Evolutionary conservation across 495 filamentous ascomycete genomes (phyloP).

Genomic region (Hypoxylon rickii): DNA sequence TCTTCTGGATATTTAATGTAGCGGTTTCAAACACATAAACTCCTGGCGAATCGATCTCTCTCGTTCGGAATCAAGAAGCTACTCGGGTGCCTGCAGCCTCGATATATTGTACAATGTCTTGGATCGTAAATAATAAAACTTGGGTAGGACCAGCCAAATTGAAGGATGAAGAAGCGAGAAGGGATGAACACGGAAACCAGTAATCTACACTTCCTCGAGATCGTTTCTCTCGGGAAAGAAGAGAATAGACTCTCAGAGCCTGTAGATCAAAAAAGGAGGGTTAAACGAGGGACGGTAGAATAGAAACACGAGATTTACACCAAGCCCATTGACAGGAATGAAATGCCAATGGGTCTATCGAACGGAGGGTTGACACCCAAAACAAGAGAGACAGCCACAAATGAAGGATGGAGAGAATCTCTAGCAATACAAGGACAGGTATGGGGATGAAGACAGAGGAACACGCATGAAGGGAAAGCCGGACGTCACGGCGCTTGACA

Average conservation of each 20-base stretch:
- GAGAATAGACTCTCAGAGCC: slow-evolving; percentile 28
- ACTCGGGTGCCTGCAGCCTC: slow-evolving; percentile 19
- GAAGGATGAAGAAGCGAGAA: slow-evolving; percentile 6
- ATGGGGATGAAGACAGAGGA: neutral
- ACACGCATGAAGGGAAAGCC: neutral
- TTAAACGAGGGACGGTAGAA: slow-evolving; percentile 22
- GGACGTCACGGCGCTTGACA: slow-evolving; percentile 23
- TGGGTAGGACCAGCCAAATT: slow-evolving; percentile 26
- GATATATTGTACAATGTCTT: slow-evolving; percentile 25
- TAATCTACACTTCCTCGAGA: slow-evolving; percentile 12
- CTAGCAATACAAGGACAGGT: neutral
- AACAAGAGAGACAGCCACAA: slow-evolving; percentile 28
- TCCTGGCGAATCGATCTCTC: slow-evolving; percentile 27
- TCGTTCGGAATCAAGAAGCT: slow-evolving; percentile 1
- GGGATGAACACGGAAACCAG: slow-evolving; percentile 10
- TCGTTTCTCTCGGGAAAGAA: slow-evolving; percentile 11
- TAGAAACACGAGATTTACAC: slow-evolving; percentile 9
- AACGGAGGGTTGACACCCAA: slow-evolving; percentile 12
- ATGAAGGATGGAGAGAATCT: slow-evolving; percentile 3
- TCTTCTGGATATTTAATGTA: slow-evolving; percentile 9
- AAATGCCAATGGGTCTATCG: slow-evolving; percentile 10
- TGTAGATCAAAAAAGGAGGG: slow-evolving; percentile 3
- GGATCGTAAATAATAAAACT: slow-evolving; percentile 20
- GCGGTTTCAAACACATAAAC: slow-evolving; percentile 13
- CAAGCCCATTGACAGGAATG: slow-evolving; percentile 16